Base-by-base conservation (phyloP, 176 grass and related monocot genomes). In the Rhipidocladum racemiflorum region DNA sequence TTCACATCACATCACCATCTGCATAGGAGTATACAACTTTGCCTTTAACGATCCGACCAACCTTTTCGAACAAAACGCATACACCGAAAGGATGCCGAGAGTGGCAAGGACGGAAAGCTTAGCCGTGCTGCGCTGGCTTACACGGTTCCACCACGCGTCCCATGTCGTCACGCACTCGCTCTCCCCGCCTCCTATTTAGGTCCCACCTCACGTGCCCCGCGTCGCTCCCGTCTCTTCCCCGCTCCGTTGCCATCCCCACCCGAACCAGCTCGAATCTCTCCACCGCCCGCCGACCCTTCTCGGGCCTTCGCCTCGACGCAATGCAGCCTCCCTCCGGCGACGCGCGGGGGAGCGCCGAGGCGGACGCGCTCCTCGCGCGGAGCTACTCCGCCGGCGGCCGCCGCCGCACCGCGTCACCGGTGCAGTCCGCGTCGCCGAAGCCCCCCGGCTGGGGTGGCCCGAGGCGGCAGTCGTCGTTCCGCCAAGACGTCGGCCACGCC, bases 401-500 rank as follows among this genome's bases (percentile, higher is more conserved):
- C n/a, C n/a, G n/a, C n/a, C n/a, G n/a, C n/a, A n/a, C n/a, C 44
- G 62, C 87, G 48, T 27, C 83, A 72, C 77, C 83, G 3, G 83
- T 86, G 67, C 79, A 8, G 76, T 68, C 63, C 79, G 86, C 56
- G 55, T 3, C 65, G 43, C 88, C 83, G 55, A 70, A 73, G 36
- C 83, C 88, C 65, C 57, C 25, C 14, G 69, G 66, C 7, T 66
- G 15, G 10, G 61, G 43, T 5, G 65, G 34, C 11, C 61, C 55
- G 29, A 64, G 74, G 74, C 86, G 81, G 32, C 87, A 88, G 44
- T 85, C 84, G 1, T 94, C 89, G 39, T 91, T 94, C 89, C 81
- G 92, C 50, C 32, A 86, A 29, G 89, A 94, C 49, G 84, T 94
- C 6, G 81, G 68, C 6, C 92, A 85, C 74, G 92, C 96, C 36